These are phyloP conservation scores for Abelmoschus esculentus DNA, from an alignment of 345 rosid species.

Conservation along the genomic window DNA sequence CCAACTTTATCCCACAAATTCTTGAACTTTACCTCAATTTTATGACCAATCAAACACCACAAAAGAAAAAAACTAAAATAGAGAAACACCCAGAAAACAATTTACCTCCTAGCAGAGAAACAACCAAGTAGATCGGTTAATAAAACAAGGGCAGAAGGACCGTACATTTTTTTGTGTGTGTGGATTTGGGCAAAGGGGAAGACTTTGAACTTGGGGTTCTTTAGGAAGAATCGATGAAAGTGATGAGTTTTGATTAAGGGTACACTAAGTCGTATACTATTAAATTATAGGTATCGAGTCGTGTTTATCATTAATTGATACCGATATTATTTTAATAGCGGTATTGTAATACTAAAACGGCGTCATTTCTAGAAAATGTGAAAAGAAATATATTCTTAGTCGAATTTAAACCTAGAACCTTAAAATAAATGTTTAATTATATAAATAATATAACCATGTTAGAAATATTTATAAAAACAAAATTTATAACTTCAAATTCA, in stretches of 20 bases:
- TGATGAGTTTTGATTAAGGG: constrained; percentile 2
- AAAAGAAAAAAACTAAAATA: neutral
- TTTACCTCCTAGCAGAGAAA: constrained; percentile 6
- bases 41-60: neutral
- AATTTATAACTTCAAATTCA: no score
- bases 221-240: neutral
- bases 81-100: neutral
- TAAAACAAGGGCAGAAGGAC: neutral
- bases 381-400: no score
- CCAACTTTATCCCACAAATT: neutral
- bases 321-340: no score
- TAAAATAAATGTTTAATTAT: no score
- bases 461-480: no score
- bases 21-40: neutral
- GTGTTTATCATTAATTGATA: no score
- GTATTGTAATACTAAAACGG: no score
- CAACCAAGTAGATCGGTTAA: neutral
- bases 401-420: no score
- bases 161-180: neutral
- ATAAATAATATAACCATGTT: no score
- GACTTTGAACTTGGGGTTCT: neutral
- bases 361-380: no score
- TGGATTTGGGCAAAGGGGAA: neutral
- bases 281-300: no score
- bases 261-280: no score